phyloP scores from a whole-genome alignment of 2,329 filamentous ascomycete genomes.

The Karstenula rhodostoma region DNA sequence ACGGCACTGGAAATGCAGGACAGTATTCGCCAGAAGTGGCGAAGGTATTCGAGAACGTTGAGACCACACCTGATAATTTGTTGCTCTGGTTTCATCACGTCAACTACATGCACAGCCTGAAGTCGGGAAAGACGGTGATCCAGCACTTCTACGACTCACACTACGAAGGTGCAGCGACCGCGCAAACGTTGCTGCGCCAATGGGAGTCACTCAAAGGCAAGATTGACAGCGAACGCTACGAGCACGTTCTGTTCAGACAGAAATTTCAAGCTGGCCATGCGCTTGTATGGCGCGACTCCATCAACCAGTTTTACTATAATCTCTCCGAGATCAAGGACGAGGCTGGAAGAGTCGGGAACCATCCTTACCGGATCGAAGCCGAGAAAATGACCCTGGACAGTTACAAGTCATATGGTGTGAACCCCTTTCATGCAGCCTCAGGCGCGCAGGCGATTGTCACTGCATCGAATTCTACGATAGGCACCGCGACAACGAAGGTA shows the following conservation, averaged over 20 bases:
- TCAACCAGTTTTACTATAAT: conserved; percentile 70
- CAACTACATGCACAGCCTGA: conserved; percentile 68
- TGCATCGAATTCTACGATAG: conserved; percentile 59
- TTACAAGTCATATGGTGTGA: conserved; percentile 63
- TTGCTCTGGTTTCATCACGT: conserved; percentile 80
- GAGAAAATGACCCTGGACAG: conserved; percentile 69
- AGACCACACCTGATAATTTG: conserved; percentile 72
- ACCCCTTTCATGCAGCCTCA: conserved; percentile 68
- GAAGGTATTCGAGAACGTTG: conserved; percentile 64
- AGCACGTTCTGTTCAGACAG: conserved; percentile 66
- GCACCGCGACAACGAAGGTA: conserved; percentile 59
- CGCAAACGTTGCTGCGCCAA: conserved; percentile 63
- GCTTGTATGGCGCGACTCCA: conserved; percentile 74
- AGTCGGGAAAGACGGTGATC: conserved; percentile 72
- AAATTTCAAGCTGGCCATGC: conserved; percentile 74
- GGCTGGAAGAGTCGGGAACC: conserved; percentile 63
- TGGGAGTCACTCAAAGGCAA: conserved; percentile 65
- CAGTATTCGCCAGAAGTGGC: conserved; percentile 72
- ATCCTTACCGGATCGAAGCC: conserved; percentile 73
- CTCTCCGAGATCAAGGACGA: conserved; percentile 68
- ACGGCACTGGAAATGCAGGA: conserved; percentile 71
- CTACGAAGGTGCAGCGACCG: conserved; percentile 66
- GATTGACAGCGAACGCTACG: conserved; percentile 67
- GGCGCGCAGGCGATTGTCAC: conserved; percentile 65
- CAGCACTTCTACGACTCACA: conserved; percentile 73